These are phyloP conservation scores for Parastagonospora avenae DNA, from an alignment of 2,329 filamentous ascomycete genomes.

Conservation along the genomic window DNA sequence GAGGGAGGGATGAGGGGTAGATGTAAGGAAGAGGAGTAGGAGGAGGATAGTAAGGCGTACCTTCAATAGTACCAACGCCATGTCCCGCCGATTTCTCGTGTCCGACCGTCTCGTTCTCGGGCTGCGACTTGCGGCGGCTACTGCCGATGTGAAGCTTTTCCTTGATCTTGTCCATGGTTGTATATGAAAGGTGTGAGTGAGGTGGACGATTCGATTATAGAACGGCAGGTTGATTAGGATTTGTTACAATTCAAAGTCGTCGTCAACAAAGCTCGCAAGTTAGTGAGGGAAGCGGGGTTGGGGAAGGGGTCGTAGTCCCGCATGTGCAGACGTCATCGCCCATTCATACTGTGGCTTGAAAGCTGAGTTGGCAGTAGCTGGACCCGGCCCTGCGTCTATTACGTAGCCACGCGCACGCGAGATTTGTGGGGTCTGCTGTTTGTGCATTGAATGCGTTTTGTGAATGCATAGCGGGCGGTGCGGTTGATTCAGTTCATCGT, in stretches of 20 bases:
- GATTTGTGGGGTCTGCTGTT: neutral
- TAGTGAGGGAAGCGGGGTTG: conserved; percentile 1
- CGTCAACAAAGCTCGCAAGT: neutral
- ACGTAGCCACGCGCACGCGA: neutral
- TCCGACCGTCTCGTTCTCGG: conserved; percentile 25
- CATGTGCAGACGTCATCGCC: neutral
- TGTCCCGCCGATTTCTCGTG: conserved; percentile 12
- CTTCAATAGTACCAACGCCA: conserved; percentile 25
- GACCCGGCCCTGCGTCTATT: neutral
- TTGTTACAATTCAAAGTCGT: neutral
- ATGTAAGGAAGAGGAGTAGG: neutral
- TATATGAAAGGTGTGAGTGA: neutral
- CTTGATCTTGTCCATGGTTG: conserved; percentile 32
- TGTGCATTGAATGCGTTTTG: neutral
- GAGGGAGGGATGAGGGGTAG: neutral
- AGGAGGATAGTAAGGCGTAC: too few relatives aligned
- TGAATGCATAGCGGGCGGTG: neutral
- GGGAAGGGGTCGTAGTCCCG: conserved; percentile 4
- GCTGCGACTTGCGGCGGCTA: conserved; percentile 37
- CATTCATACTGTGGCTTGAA: conserved; percentile 3
- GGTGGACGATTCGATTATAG: neutral
- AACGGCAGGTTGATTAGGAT: neutral
- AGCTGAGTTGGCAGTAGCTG: conserved; percentile 5
- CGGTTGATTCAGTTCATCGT: too few relatives aligned
- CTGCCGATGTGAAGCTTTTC: conserved; percentile 43